Evolutionary conservation across 176 grass and related monocot genomes (phyloP).

Genomic region (Carex myosuroides): DNA sequence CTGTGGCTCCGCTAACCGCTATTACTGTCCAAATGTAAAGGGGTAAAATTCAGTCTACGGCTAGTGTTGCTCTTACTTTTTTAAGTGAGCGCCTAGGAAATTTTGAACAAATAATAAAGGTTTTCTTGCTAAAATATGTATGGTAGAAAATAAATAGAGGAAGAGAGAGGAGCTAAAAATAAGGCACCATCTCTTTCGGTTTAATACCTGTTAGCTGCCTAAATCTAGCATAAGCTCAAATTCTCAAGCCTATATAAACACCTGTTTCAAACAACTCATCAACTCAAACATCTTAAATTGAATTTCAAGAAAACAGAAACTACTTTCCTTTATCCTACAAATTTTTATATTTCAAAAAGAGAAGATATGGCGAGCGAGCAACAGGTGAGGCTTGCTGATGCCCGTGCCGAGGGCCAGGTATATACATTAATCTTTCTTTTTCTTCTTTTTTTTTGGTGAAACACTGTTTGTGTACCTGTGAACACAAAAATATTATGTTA

Average conservation of each 20-base stretch:
- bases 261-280: background rate
- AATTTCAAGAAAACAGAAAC: background rate
- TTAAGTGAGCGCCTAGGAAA: background rate
- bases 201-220: constrained; percentile 1
- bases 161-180: constrained; percentile 5
- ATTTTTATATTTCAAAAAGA: constrained; percentile 11
- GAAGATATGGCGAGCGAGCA: constrained; percentile 14
- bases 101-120: background rate
- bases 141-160: background rate
- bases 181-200: background rate
- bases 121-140: background rate
- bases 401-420: constrained; percentile 19
- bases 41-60: background rate
- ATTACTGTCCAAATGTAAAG: too few species aligned
- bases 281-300: background rate
- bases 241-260: constrained; percentile 8
- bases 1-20: too few species aligned
- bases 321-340: background rate
- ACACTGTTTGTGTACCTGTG: background rate
- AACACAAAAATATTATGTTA: background rate
- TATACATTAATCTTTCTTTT: background rate
- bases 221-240: background rate
- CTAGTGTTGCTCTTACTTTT: background rate
- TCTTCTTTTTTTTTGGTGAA: background rate
- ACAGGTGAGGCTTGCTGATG: background rate